phyloP scores from a whole-genome alignment of 148 eudicot species.

The Heliosperma pusillum region DNA sequence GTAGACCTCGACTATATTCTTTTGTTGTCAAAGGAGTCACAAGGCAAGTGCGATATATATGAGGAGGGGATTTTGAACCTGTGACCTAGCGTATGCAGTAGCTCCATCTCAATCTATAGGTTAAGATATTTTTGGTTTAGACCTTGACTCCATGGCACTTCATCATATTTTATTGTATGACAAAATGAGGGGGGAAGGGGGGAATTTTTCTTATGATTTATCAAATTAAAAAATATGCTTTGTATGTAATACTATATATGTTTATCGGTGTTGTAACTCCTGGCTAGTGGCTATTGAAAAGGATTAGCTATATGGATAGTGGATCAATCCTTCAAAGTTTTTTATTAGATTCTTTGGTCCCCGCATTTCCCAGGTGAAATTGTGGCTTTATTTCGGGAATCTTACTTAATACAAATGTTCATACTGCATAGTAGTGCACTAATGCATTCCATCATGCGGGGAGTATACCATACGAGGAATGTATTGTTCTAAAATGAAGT shows the following conservation, averaged over 20 bases:
- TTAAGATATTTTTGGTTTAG: no score
- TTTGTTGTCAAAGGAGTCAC: background rate
- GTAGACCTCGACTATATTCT: background rate
- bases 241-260: background rate
- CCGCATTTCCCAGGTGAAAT: background rate
- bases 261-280: background rate
- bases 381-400: constrained; percentile 2
- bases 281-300: background rate
- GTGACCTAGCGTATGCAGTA: no score
- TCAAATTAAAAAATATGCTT: background rate
- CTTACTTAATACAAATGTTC: background rate
- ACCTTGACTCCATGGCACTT: background rate
- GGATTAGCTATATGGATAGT: background rate
- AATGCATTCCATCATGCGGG: background rate
- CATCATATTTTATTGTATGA: background rate
- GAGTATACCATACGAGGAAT: background rate
- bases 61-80: no score
- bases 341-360: constrained; percentile 5
- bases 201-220: background rate
- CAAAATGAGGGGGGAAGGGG: background rate
- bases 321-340: background rate
- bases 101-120: no score
- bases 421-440: background rate
- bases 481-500: no score
- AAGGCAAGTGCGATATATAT: no score